Base-by-base conservation (phyloP, 1,284 basidiomycete genomes). In the Veloporphyrellus conicus region DNA sequence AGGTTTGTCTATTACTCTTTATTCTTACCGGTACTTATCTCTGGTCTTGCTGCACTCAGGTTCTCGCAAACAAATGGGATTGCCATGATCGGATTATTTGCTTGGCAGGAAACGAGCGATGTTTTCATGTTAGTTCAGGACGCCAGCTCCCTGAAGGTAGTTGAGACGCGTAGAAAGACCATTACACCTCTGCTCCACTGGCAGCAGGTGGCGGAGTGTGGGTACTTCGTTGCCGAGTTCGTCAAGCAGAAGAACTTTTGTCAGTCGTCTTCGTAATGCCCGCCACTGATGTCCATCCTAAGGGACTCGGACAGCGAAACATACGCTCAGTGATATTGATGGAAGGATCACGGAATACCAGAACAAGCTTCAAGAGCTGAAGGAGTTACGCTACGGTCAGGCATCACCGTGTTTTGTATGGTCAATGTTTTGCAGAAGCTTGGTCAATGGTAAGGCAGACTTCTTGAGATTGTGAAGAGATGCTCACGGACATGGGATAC, bases 131-230 rank as follows among this genome's bases (percentile, higher is more conserved):
- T 43, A 19, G 33, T 47, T 11, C 20, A 43, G 2, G 40, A 50
- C 7, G 35, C 48, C 2, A 36, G 38, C 3, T 31, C 40, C 1
- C 18, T 50, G 33, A 31, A 31, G 29, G 14, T 12, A 15, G 14
- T 31, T 15, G 29, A 31, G 29, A 28, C 18, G 15, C 31, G 40
- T 10, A 29, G 29, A 1, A 31, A 45, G 27, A 29, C 32, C 3
- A 48, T 40, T 19, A 40, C 25, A 3, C 36, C 10, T 28, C 22
- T 47, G 3, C 4, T 47, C 11, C 46, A n/a, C n/a, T n/a, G n/a
- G n/a, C n/a, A 47, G 15, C 46, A 47, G 8, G 46, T 47, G 18
- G 27, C 46, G 14, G 46, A 47, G 22, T 48, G 41, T 25, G 35
- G 41, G 8, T 48, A 48, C 35, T 48, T 48, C 19, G 45, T 48